Percentiles rank a stretch among this genome's conserved stretches.
Conservation (phyloP, 305 asterid species). For the Lippia alba region DNA sequence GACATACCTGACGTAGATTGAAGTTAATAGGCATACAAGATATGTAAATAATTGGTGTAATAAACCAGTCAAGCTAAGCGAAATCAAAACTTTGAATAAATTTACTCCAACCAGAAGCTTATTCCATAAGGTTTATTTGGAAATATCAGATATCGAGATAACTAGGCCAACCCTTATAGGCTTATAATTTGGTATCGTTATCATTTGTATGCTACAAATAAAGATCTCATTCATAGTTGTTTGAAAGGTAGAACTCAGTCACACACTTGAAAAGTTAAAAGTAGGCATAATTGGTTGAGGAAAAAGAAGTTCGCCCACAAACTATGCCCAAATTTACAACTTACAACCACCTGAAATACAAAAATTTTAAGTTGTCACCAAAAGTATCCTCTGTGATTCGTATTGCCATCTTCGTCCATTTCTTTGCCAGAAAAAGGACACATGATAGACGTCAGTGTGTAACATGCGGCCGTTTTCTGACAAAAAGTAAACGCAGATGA, state of each 20-base stretch:
- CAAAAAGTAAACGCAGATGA: too few species aligned
- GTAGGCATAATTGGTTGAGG: too few species aligned
- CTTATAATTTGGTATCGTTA: not conserved
- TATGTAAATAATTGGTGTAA: not conserved
- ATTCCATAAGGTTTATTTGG: conserved; percentile 5
- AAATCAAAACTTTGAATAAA: not conserved
- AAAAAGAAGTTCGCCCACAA: too few species aligned
- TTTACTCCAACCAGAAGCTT: conserved; percentile 4
- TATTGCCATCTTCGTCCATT: too few species aligned
- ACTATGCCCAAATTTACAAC: too few species aligned
- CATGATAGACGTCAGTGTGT: too few species aligned
- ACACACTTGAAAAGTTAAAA: too few species aligned
- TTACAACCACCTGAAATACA: too few species aligned
- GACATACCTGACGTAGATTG: conserved; percentile 62
- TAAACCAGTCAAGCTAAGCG: conserved; percentile 8
- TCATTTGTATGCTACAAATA: not conserved
- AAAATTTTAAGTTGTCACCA: too few species aligned
- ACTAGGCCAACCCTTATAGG: conserved; percentile 7
- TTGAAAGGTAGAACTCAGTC: not conserved
- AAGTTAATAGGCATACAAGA: not conserved
- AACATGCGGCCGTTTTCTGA: too few species aligned
- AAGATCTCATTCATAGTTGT: not conserved
- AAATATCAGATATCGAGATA: conserved; percentile 12
- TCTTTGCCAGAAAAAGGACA: too few species aligned
- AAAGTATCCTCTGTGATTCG: too few species aligned